These are phyloP conservation scores for Litchi chinensis DNA, from an alignment of 345 rosid species.

Conservation along the genomic window DNA sequence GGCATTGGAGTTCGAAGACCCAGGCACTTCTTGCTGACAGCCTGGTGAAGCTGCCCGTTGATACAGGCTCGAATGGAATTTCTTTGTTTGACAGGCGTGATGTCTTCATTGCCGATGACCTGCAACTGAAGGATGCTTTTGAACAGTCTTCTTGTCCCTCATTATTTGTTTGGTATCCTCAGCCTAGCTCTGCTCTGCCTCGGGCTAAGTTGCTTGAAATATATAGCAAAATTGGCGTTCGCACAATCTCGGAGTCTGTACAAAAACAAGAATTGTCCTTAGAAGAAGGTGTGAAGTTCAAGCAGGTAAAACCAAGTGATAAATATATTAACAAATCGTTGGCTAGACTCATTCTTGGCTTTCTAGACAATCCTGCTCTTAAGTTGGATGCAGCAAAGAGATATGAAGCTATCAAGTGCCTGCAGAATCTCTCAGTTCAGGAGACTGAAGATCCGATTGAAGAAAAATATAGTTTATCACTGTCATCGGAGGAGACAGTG, in stretches of 20 bases:
- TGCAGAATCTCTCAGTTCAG: constrained; percentile 35
- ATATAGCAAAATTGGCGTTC: constrained; percentile 60
- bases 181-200: constrained; percentile 46
- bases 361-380: constrained; percentile 47
- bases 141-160: constrained; percentile 26
- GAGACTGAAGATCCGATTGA: constrained; percentile 45
- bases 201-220: constrained; percentile 44
- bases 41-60: constrained; percentile 54
- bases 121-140: constrained; percentile 56
- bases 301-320: constrained; percentile 29
- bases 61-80: constrained; percentile 35
- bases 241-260: constrained; percentile 52
- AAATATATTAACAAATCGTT: constrained; percentile 42
- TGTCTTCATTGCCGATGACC: constrained; percentile 74
- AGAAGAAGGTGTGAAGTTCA: constrained; percentile 14
- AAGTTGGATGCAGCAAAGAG: constrained; percentile 50
- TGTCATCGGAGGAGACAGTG: constrained; percentile 42
- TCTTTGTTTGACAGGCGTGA: constrained; percentile 39
- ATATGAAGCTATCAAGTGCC: constrained; percentile 42
- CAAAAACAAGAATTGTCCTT: constrained; percentile 39
- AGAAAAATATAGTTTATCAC: constrained; percentile 35
- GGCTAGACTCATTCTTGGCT: constrained; percentile 58
- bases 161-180: constrained; percentile 75
- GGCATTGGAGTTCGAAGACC: constrained; percentile 21
- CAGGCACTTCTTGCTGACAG: constrained; percentile 36